Base-by-base conservation (phyloP, 2,329 filamentous ascomycete species). In the Epichloe glyceriae region DNA sequence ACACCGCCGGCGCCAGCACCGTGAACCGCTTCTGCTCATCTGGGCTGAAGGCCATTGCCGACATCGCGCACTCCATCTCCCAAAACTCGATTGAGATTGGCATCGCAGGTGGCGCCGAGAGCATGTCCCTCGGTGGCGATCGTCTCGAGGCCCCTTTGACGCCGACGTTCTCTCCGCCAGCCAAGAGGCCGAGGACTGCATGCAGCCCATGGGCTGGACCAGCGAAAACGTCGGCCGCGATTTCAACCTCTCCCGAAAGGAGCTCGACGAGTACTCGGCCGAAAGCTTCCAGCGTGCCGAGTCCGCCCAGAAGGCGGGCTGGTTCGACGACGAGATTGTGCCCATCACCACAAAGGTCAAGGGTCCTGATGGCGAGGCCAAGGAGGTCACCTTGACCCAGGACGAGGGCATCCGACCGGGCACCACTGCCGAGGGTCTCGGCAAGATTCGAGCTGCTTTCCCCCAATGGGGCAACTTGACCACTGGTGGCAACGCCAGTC, bases 21-120 rank as follows among this genome's bases (percentile, higher is more conserved):
- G 77, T 95, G 52, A 97, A 97, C 76, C 85, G 93, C 55, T 97
- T 98, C 82, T 98, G 93, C 78, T 94, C 88, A 38, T 96, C 90
- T 0, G 93, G 93, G 37, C 83, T 98, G 57, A 94, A 96, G 71
- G 90, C 93, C 52, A 87, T 90, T 5, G 90, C 95, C 69, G 89
- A 96, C 64, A 94, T 98, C 58, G 90, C 93, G 47, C 85, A 93
- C 71, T 80, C 89, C 65, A 96, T 98, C 67, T 67, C 76, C 52
- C 72, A 74, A 47, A 89, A 90, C 55, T 79, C 79, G 59, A 97
- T 98, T 66, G 85, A 95, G 53, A 69, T 95, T 56, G 93, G 93
- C 60, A 73, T 98, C 54, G 91, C 90, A 15, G 70, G 94, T 44
- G 93, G 93, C 49, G 89, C 87, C 49, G 93, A 98, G 73, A 79